These are phyloP conservation scores for Mycocentrospora acerina DNA, from an alignment of 2,329 filamentous ascomycete genomes.

Conservation along the genomic window DNA sequence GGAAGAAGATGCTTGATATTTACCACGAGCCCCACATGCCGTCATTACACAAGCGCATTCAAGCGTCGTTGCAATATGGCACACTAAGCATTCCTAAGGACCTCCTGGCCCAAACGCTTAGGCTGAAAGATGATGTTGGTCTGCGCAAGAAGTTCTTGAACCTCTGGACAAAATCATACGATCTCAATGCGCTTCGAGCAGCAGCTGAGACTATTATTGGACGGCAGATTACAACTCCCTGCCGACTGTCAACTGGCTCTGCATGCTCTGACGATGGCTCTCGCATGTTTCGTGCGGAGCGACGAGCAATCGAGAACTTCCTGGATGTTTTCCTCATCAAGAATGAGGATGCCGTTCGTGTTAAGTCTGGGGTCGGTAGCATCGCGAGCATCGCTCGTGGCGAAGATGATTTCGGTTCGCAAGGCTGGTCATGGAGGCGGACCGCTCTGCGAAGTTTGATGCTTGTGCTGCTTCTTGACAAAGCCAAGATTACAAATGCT, in stretches of 20 bases:
- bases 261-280: constrained; percentile 38
- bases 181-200: constrained; percentile 51
- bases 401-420: constrained; percentile 45
- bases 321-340: constrained; percentile 59
- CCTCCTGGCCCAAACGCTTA: constrained; percentile 46
- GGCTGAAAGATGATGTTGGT: constrained; percentile 59
- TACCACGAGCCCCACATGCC: constrained; percentile 57
- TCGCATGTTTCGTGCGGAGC: constrained; percentile 38
- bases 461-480: constrained; percentile 62
- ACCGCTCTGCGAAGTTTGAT: constrained; percentile 61
- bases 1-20: constrained; percentile 52
- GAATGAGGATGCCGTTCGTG: constrained; percentile 56
- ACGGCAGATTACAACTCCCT: constrained; percentile 48
- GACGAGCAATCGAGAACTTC: constrained; percentile 53
- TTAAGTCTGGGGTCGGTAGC: constrained; percentile 40
- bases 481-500: constrained; percentile 46
- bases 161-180: constrained; percentile 61
- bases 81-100: constrained; percentile 59
- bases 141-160: constrained; percentile 58
- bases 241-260: constrained; percentile 39
- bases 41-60: constrained; percentile 57
- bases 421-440: constrained; percentile 55
- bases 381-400: constrained; percentile 43
- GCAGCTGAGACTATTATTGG: constrained; percentile 62
- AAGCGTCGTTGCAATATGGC: constrained; percentile 61